Conservation (phyloP, 2,329 filamentous ascomycete genomes). For the Fusarium haematococcum region DNA sequence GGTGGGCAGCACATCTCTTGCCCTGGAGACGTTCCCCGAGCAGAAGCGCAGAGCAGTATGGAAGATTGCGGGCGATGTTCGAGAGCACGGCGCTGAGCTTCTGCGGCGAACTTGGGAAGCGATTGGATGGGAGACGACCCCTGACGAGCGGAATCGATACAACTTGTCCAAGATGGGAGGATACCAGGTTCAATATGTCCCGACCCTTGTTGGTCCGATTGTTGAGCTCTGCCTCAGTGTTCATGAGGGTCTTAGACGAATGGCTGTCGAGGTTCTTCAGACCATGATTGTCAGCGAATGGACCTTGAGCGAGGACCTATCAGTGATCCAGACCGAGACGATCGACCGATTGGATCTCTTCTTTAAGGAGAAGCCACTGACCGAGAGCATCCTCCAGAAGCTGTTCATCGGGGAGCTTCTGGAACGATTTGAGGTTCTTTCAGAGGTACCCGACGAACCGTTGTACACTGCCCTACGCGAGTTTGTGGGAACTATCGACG, state of each 20-base stretch:
- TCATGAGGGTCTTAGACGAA: conserved; percentile 88
- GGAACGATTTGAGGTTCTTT: conserved; percentile 80
- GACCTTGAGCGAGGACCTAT: conserved; percentile 92
- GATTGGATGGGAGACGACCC: conserved; percentile 92
- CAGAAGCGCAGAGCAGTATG: conserved; percentile 96
- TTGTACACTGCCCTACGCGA: conserved; percentile 82
- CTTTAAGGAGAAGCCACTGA: conserved; percentile 89
- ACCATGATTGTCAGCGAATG: conserved; percentile 99
- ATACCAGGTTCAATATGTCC: conserved; percentile 98
- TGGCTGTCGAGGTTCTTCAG: conserved; percentile 92
- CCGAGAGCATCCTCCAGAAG: conserved; percentile 91
- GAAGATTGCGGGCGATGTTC: conserved; percentile 98
- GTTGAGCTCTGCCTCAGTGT: conserved; percentile 95
- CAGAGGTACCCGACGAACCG: conserved; percentile 74
- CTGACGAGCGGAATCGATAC: conserved; percentile 82
- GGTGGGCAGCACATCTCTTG: conserved; percentile 87
- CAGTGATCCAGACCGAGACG: conserved; percentile 93
- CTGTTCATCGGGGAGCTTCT: conserved; percentile 90
- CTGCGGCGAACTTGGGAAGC: conserved; percentile 90
- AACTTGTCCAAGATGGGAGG: conserved; percentile 88
- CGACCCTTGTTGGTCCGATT: conserved; percentile 88
- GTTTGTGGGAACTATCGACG: conserved; percentile 86
- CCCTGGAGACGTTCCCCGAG: conserved; percentile 95
- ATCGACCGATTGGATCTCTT: conserved; percentile 92
- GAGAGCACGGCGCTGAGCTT: conserved; percentile 89